These are phyloP conservation scores for Russula lepida DNA, from an alignment of 768 basidiomycete species.

Conservation along the genomic window DNA sequence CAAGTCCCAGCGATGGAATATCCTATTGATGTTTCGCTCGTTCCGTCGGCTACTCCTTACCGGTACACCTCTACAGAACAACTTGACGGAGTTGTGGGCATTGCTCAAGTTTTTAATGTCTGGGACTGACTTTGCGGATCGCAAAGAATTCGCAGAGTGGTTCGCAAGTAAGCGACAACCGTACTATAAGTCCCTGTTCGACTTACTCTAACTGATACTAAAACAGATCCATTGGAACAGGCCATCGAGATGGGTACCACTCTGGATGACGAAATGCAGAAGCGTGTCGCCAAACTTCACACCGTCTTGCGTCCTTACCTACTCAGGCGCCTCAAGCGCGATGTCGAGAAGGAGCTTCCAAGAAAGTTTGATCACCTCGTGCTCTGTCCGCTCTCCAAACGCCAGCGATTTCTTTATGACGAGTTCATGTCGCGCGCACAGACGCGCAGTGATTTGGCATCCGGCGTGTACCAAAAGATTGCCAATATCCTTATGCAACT, in stretches of 20 bases:
- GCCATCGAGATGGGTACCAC: constrained; percentile 79
- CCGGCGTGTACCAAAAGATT: constrained; percentile 81
- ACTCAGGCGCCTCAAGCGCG: constrained; percentile 91
- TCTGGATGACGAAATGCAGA: constrained; percentile 75
- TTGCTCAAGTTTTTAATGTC: constrained; percentile 92
- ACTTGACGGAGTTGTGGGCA: constrained; percentile 92
- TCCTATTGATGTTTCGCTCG: constrained; percentile 78
- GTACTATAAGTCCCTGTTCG: not conserved
- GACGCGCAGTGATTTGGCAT: constrained; percentile 72
- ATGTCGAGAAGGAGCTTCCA: constrained; percentile 92
- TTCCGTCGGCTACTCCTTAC: constrained; percentile 85
- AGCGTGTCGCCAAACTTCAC: constrained; percentile 82
- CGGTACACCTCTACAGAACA: constrained; percentile 95
- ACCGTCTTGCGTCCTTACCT: constrained; percentile 94
- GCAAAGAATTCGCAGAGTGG: constrained; percentile 94
- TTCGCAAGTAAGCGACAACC: constrained; percentile 72
- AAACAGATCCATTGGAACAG: constrained; percentile 86
- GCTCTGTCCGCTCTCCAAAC: constrained; percentile 79
- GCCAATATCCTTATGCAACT: constrained; percentile 98
- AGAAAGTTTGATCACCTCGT: constrained; percentile 90
- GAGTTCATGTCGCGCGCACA: constrained; percentile 90
- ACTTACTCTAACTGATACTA: constrained; percentile 6
- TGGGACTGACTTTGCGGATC: constrained; percentile 78
- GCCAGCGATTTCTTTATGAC: constrained; percentile 92
- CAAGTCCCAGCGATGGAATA: constrained; percentile 89